Conservation (phyloP, 164 flowering plant species). For the Warburgia ugandensis region DNA sequence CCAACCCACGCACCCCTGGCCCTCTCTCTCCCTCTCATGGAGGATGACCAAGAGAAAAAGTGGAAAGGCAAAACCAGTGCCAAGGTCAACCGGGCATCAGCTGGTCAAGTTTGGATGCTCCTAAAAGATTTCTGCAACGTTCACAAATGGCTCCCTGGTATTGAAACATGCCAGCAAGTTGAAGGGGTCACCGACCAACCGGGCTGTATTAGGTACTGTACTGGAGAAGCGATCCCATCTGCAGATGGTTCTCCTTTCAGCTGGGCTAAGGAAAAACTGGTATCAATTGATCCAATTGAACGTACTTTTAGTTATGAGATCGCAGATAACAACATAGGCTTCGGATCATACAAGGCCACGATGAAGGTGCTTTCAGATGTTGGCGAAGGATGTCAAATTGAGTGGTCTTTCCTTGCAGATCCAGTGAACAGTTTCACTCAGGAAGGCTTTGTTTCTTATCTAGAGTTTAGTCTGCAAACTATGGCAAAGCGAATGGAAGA, state of each 20-base stretch:
- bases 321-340: conserved; percentile 31
- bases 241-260: background rate
- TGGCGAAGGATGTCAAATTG: conserved; percentile 23
- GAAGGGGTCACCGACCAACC: conserved; percentile 28
- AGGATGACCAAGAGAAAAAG: no score
- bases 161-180: conserved; percentile 19
- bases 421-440: conserved; percentile 29
- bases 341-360: conserved; percentile 26
- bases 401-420: conserved; percentile 40
- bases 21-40: no score
- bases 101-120: conserved; percentile 38
- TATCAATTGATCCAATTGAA: conserved; percentile 22
- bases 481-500: conserved; percentile 44
- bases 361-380: conserved; percentile 18
- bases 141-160: conserved; percentile 37
- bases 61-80: conserved; percentile 36
- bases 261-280: conserved; percentile 50
- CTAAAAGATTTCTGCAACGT: conserved; percentile 33
- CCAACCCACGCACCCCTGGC: no score
- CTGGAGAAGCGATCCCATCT: background rate
- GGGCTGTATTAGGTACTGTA: conserved; percentile 48
- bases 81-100: conserved; percentile 13
- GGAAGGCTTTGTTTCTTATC: conserved; percentile 22
- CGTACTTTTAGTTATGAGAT: conserved; percentile 40
- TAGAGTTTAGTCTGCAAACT: conserved; percentile 21